These are phyloP conservation scores for Didymellaceae sp. DNA, from an alignment of 2,329 filamentous ascomycete species.

Conservation along the genomic window DNA sequence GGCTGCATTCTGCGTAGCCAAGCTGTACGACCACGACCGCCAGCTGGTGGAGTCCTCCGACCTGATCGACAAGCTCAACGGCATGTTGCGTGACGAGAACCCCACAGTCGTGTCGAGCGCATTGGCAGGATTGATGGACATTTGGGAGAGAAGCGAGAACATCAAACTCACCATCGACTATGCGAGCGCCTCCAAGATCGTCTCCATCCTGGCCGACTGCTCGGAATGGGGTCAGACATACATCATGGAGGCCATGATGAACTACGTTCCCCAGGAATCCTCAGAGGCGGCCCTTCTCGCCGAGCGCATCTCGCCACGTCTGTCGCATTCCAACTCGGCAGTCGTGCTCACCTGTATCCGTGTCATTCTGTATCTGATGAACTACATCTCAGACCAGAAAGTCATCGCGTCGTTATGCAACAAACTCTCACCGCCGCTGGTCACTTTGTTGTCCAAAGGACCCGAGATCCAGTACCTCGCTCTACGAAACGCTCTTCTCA, in stretches of 20 bases:
- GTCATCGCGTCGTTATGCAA: conserved; percentile 85
- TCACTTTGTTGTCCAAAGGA: conserved; percentile 93
- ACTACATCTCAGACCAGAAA: conserved; percentile 93
- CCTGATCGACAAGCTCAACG: conserved; percentile 88
- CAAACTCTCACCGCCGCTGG: conserved; percentile 92
- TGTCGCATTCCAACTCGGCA: conserved; percentile 96
- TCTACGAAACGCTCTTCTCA: conserved; percentile 89
- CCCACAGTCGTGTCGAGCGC: conserved; percentile 97
- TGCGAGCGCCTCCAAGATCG: conserved; percentile 95
- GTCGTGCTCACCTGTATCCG: conserved; percentile 96
- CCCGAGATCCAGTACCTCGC: conserved; percentile 98
- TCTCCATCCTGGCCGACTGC: conserved; percentile 93
- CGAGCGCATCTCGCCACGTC: conserved; percentile 90
- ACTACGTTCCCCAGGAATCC: conserved; percentile 91
- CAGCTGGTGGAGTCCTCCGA: conserved; percentile 88
- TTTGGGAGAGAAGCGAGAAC: conserved; percentile 96
- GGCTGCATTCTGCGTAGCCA: conserved; percentile 93
- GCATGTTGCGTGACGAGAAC: conserved; percentile 91
- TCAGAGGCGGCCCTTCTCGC: conserved; percentile 87
- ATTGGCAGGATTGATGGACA: conserved; percentile 89
- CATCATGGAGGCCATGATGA: conserved; percentile 96
- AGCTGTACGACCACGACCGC: conserved; percentile 95
- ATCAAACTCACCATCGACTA: conserved; percentile 99
- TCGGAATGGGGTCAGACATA: conserved; percentile 99
- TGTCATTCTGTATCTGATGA: conserved; percentile 97